Evolutionary conservation across 768 basidiomycete genomes (phyloP), one percentile per base, ranked within the genome.

Genomic region (Cyclocybe aegerita): DNA sequence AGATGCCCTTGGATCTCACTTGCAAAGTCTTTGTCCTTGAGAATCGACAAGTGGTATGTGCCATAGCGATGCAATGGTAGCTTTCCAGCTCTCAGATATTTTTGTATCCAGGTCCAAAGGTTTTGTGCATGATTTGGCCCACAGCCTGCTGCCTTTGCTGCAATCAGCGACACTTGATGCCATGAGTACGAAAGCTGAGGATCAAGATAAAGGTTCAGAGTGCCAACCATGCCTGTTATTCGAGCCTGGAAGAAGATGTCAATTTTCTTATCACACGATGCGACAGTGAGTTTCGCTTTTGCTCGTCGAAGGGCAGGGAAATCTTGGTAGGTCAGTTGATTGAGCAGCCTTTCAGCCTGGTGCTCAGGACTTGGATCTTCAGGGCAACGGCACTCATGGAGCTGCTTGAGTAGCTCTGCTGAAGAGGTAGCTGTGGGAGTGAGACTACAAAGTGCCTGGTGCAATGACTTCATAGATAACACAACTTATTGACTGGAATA

Each of bases 191-290:
- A 52, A 1, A 67, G 43, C 12, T 62, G 49, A 1, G 58, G 32
- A 44, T 70, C 65, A n/a, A 73, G 63, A 49, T 67, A 69, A 2
- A 73, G 55, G 49, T 68, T 70, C 29, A 71, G 39, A 17, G 59
- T 55, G 4, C 60, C 65, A 40, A 62, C 48, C 70, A 71, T 71
- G 4, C 50, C 48, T 6, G 54, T 61, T 33, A 71, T 58, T 9
- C 58, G 56, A 7, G 50, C 49, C 5, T 60, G 56, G 41, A 70
- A 60, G 23, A 68, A 41, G 31, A 68, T 54, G 56, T 68, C 68
- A 36, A 68, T 36, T 39, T 59, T 55, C 48, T 65, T 65, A 41
- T 65, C 58, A 41, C 67, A 61, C 45, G 46, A 52, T 34, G 61
- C 57, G 5, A 62, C 37, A 0, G 51, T 58, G 14, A 66, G 54